Evolutionary conservation across 495 filamentous ascomycete genomes (phyloP).

Genomic region (Pseudotulostoma volvatum): DNA sequence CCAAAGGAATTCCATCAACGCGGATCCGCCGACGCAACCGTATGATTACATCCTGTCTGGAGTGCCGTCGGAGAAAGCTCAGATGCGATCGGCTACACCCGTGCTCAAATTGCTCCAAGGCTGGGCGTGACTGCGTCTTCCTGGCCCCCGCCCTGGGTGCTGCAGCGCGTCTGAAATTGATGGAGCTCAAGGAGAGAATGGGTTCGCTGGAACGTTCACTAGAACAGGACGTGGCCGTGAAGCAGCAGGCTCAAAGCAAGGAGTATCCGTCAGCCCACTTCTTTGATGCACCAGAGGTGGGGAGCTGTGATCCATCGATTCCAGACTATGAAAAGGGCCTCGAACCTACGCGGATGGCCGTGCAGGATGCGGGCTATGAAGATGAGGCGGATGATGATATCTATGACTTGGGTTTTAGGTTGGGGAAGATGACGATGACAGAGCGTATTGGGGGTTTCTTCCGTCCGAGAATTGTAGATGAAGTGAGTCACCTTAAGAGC

Average conservation of each 20-base stretch:
- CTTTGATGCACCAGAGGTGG: neutral
- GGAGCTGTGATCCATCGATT: neutral
- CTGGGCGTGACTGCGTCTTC: conserved; percentile 7
- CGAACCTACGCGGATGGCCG: conserved; percentile 25
- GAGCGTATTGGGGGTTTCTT: conserved; percentile 45
- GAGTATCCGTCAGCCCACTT: neutral
- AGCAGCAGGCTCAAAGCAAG: neutral
- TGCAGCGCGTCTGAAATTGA: conserved; percentile 29
- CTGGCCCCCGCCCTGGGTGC: conserved; percentile 3
- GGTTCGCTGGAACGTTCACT: conserved; percentile 46
- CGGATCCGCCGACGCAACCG: conserved; percentile 11
- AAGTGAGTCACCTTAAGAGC: no score
- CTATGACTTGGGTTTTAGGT: conserved; percentile 52
- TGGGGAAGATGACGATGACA: conserved; percentile 56
- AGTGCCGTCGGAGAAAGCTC: conserved; percentile 54
- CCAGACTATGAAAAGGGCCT: conserved; percentile 3
- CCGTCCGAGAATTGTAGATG: conserved; percentile 3
- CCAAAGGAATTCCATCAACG: neutral
- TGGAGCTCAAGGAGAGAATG: conserved; percentile 55
- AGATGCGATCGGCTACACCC: conserved; percentile 54
- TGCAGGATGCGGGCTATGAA: conserved; percentile 50
- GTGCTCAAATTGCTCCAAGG: conserved; percentile 43
- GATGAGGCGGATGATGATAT: conserved; percentile 40
- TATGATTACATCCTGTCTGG: conserved; percentile 51
- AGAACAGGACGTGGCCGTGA: conserved; percentile 23